phyloP scores from a whole-genome alignment of 495 filamentous ascomycete genomes.

The Schizothecium vesticola region DNA sequence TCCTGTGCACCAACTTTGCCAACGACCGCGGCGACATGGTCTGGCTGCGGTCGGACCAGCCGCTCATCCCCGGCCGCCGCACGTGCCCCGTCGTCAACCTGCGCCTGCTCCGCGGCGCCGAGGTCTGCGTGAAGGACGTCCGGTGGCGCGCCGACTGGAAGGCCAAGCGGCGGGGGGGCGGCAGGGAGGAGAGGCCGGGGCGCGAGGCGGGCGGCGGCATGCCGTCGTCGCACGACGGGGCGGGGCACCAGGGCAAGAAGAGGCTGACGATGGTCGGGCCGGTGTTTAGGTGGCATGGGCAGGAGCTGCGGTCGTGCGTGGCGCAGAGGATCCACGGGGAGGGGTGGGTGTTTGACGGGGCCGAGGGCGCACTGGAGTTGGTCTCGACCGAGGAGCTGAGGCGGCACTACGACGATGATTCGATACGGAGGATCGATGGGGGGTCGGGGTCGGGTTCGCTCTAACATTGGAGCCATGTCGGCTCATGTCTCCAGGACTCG shows the following conservation, averaged over 20 bases:
- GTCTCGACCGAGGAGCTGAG: not conserved
- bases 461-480: not conserved
- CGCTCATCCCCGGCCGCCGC: conserved; percentile 1
- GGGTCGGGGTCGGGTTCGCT: not conserved
- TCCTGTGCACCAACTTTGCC: not conserved
- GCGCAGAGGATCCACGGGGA: not conserved
- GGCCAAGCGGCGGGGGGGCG: not conserved
- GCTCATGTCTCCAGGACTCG: not conserved
- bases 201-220: not conserved
- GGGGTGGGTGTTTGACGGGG: not conserved
- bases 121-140: conserved; percentile 3
- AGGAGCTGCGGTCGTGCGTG: conserved; percentile 4
- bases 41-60: conserved; percentile 18
- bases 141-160: not conserved
- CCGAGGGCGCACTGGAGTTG: not conserved
- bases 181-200: not conserved
- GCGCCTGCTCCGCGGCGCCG: not conserved
- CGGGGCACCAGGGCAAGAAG: not conserved
- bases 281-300: not conserved
- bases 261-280: conserved; percentile 8
- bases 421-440: not conserved
- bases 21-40: conserved; percentile 12
- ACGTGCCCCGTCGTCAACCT: conserved; percentile 15
- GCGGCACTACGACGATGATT: not conserved
- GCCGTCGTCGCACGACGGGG: no score